Percentiles rank a stretch among this genome's conserved stretches.
These are phyloP conservation scores for Iris pallida DNA, from an alignment of 116 monocot species.

Conservation along the genomic window DNA sequence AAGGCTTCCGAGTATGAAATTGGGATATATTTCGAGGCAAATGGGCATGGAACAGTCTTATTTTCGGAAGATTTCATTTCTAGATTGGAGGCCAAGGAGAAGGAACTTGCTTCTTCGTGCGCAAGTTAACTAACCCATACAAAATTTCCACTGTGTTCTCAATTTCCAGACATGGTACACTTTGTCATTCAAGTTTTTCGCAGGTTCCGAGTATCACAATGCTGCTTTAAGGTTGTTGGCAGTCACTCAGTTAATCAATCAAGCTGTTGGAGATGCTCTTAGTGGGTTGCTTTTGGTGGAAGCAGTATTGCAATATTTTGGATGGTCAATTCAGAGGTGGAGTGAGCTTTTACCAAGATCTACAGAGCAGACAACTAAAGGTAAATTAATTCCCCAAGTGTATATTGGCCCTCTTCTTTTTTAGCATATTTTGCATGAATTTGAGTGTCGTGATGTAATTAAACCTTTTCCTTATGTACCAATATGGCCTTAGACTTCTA, in stretches of 20 bases:
- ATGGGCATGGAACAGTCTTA: constrained; percentile 86
- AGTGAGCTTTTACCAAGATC: constrained; percentile 79
- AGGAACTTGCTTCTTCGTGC: constrained; percentile 33
- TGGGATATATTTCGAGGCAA: constrained; percentile 94
- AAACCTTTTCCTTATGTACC: too few relatives aligned
- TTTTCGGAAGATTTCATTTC: constrained; percentile 58
- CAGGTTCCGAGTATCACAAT: constrained; percentile 57
- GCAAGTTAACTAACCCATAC: constrained; percentile 31
- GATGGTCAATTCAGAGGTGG: constrained; percentile 80
- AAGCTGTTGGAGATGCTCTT: constrained; percentile 91
- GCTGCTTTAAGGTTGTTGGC: constrained; percentile 75
- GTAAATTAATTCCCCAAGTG: constrained; percentile 20
- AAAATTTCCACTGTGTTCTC: background rate
- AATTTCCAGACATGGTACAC: too few relatives aligned
- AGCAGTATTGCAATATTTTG: constrained; percentile 63
- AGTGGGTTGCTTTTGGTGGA: constrained; percentile 90
- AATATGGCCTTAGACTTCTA: too few relatives aligned
- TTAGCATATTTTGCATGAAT: too few relatives aligned
- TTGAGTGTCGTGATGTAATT: too few relatives aligned
- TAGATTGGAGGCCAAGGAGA: constrained; percentile 26
- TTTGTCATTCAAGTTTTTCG: background rate
- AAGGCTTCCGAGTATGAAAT: constrained; percentile 84
- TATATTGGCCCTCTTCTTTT: background rate
- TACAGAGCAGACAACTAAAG: constrained; percentile 90
- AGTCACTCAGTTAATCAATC: constrained; percentile 74